phyloP scores from a whole-genome alignment of 2,329 filamentous ascomycete genomes.

The Lecanicillium sp. region DNA sequence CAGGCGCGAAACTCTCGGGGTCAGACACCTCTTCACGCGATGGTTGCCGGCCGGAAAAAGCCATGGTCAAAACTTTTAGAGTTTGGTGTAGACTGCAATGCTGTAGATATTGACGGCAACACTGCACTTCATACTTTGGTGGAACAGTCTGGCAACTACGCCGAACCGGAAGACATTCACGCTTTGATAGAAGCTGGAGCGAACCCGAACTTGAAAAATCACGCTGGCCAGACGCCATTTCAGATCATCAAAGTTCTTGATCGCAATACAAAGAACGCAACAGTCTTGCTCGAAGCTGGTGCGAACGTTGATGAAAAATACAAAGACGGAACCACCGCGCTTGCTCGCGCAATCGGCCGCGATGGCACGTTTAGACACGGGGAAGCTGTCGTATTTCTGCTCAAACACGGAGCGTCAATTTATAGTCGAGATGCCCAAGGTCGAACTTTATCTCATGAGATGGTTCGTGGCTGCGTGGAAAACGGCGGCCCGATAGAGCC shows the following conservation, averaged over 20 bases:
- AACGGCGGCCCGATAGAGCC: no score
- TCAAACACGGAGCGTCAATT: neutral
- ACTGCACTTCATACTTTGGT: neutral
- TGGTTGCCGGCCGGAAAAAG: neutral
- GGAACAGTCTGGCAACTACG: no score
- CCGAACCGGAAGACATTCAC: neutral
- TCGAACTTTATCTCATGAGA: neutral
- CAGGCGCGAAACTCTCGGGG: neutral
- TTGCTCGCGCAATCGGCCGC: neutral
- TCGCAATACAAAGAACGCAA: neutral
- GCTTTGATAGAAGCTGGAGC: neutral
- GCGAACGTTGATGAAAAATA: slow-evolving; percentile 1
- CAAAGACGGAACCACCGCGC: neutral
- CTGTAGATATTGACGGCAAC: neutral
- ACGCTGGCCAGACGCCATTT: neutral
- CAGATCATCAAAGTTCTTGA: neutral
- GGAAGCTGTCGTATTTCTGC: neutral
- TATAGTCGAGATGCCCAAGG: neutral
- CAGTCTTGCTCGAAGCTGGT: slow-evolving; percentile 1
- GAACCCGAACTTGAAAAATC: slow-evolving; percentile 5
- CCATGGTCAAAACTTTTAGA: neutral
- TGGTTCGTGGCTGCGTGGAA: no score
- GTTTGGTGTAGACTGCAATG: neutral
- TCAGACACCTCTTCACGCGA: neutral
- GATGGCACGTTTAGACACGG: neutral